Evolutionary conservation across 2,329 filamentous ascomycete species (phyloP).

Genomic region (Penicillium sp.): DNA sequence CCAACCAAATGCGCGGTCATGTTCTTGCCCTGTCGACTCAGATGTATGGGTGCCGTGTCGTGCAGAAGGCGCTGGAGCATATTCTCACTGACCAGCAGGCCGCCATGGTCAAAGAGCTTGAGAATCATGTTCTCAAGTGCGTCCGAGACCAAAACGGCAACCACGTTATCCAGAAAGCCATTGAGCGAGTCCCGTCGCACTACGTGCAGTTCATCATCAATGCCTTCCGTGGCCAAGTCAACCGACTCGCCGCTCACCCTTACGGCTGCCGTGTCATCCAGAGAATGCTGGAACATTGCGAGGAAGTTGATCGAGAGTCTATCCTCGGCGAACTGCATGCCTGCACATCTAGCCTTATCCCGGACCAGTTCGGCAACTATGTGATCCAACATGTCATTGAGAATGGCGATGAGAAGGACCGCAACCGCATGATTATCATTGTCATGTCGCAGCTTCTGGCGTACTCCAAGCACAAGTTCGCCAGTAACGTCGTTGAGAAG

Average conservation of each 20-base stretch:
- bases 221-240: slow-evolving; percentile 75
- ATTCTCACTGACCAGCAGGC: slow-evolving; percentile 91
- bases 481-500: slow-evolving; percentile 96
- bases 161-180: slow-evolving; percentile 93
- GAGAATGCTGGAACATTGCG: slow-evolving; percentile 82
- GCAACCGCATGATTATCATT: slow-evolving; percentile 71
- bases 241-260: slow-evolving; percentile 73
- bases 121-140: slow-evolving; percentile 73
- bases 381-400: slow-evolving; percentile 91
- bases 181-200: slow-evolving; percentile 76
- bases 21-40: slow-evolving; percentile 79
- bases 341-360: slow-evolving; percentile 72
- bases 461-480: slow-evolving; percentile 93
- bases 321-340: slow-evolving; percentile 80
- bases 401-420: slow-evolving; percentile 74
- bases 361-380: slow-evolving; percentile 93
- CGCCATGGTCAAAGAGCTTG: slow-evolving; percentile 79
- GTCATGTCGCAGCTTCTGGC: slow-evolving; percentile 73
- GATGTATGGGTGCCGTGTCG: slow-evolving; percentile 92
- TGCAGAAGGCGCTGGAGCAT: slow-evolving; percentile 93
- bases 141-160: slow-evolving; percentile 91
- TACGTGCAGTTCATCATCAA: slow-evolving; percentile 86
- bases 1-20: slow-evolving; percentile 84
- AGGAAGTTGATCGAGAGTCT: slow-evolving; percentile 68
- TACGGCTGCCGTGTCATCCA: slow-evolving; percentile 95